These are phyloP conservation scores for Leishmania major DNA, from an alignment of 208 protist genomes.

Conservation along the genomic window DNA sequence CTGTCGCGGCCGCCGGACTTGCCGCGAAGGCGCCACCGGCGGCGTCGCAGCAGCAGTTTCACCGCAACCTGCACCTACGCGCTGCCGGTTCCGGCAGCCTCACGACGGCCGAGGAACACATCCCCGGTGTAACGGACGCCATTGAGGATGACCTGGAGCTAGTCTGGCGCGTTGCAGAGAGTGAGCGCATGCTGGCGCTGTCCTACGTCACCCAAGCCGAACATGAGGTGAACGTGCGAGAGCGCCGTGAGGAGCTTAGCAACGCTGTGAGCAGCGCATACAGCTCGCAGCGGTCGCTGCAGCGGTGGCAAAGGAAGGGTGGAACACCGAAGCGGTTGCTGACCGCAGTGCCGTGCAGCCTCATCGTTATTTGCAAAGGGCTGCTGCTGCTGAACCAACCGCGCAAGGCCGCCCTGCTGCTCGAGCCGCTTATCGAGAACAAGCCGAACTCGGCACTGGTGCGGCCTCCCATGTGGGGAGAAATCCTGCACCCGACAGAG, in stretches of 20 bases:
- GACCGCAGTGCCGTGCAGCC: slow-evolving; percentile 69
- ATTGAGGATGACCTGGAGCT: slow-evolving; percentile 56
- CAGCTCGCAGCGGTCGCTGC: slow-evolving; percentile 80
- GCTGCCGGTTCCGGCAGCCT: slow-evolving; percentile 56
- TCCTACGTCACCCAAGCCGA: slow-evolving; percentile 81
- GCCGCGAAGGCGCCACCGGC: slow-evolving; percentile 5
- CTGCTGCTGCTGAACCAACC: slow-evolving; percentile 78
- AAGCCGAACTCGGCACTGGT: slow-evolving; percentile 65
- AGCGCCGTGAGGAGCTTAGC: slow-evolving; percentile 74
- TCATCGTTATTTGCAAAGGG: slow-evolving; percentile 73
- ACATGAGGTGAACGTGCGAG: slow-evolving; percentile 85
- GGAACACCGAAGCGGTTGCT: slow-evolving; percentile 72
- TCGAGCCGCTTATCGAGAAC: slow-evolving; percentile 88
- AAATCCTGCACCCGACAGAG: slow-evolving; percentile 51
- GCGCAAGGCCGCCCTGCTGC: slow-evolving; percentile 78
- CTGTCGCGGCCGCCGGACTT: slow-evolving; percentile 5
- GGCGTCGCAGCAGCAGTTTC: slow-evolving; percentile 21
- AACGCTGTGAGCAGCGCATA: slow-evolving; percentile 88
- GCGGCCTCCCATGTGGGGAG: slow-evolving; percentile 77
- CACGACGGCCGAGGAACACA: slow-evolving; percentile 61
- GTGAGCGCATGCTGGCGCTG: slow-evolving; percentile 86
- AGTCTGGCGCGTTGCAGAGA: slow-evolving; percentile 70
- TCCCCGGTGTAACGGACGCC: slow-evolving; percentile 16
- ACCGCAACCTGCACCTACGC: slow-evolving; percentile 51
- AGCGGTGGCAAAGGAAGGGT: slow-evolving; percentile 70